Conservation (phyloP, 352 stramenopile species). For the Phytophthora citricola region DNA sequence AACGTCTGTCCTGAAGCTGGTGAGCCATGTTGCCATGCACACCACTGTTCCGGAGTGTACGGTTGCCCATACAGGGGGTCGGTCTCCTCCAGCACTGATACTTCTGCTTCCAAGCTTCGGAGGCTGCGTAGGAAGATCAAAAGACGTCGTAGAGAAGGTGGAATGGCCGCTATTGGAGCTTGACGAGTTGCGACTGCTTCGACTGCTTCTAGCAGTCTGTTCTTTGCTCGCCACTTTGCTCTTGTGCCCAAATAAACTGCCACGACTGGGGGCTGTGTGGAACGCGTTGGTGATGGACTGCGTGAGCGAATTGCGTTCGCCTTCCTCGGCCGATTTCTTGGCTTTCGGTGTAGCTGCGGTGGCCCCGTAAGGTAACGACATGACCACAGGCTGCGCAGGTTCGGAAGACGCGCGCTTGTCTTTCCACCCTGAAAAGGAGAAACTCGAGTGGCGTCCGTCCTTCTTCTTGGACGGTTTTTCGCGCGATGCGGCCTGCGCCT, state of each 20-base stretch:
- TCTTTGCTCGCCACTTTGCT: conserved; percentile 16
- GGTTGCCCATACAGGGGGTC: conserved; percentile 28
- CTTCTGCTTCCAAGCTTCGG: conserved; percentile 40
- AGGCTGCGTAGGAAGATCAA: conserved; percentile 29
- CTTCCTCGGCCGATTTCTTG: conserved; percentile 23
- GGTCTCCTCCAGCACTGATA: conserved; percentile 32
- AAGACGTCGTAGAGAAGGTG: conserved; percentile 34
- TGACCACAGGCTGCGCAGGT: conserved; percentile 34
- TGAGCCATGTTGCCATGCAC: conserved; percentile 34
- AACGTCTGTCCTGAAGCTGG: conserved; percentile 23
- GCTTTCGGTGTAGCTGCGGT: conserved; percentile 41
- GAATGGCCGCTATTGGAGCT: conserved; percentile 22
- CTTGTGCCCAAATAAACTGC: conserved; percentile 32
- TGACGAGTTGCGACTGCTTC: conserved; percentile 19
- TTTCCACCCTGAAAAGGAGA: conserved; percentile 59
- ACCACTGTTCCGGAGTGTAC: conserved; percentile 32
- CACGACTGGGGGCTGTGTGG: conserved; percentile 25
- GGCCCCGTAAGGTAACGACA: conserved; percentile 49
- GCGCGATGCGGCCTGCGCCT: conserved; percentile 38
- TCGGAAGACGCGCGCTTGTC: conserved; percentile 48
- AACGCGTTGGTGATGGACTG: conserved; percentile 37
- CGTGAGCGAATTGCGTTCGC: conserved; percentile 34
- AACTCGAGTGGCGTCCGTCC: conserved; percentile 57
- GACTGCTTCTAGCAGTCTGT: conserved; percentile 5
- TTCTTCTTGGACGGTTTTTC: conserved; percentile 50